Conservation (phyloP, 768 basidiomycete genomes). For the Psilocybe cyanescens region DNA sequence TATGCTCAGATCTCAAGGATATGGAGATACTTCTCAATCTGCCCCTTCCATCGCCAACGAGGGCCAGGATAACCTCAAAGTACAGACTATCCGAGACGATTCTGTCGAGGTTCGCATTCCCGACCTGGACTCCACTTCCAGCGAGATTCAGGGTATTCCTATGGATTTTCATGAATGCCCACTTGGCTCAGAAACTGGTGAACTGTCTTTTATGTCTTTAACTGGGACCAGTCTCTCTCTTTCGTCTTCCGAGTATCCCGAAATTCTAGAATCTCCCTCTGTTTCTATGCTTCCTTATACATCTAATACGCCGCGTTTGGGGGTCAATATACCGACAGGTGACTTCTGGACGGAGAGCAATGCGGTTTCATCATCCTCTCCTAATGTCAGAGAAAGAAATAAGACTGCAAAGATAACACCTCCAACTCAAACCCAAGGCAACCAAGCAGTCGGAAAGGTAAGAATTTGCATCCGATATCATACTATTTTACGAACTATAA, state of each 20-base stretch:
- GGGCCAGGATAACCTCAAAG: not conserved
- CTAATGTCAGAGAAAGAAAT: not conserved
- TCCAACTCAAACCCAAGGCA: not conserved
- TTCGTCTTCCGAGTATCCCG: not conserved
- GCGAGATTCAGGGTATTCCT: not conserved
- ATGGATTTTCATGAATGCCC: not conserved
- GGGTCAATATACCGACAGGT: not conserved
- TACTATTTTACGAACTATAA: not conserved
- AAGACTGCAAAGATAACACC: not conserved
- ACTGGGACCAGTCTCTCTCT: not conserved
- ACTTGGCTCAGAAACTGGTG: not conserved
- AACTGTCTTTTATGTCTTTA: not conserved
- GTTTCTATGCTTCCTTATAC: not conserved
- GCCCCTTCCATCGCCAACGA: slow-evolving; percentile 3
- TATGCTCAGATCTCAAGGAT: slow-evolving; percentile 15
- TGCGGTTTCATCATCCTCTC: not conserved
- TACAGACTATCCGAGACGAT: slow-evolving; percentile 1
- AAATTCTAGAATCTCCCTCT: not conserved
- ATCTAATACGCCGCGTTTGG: not conserved
- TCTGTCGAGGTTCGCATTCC: not conserved
- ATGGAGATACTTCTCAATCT: not conserved
- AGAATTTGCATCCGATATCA: slow-evolving; percentile 1
- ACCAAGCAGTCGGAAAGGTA: not conserved
- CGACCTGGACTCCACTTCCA: not conserved
- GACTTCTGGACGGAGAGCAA: not conserved